These are phyloP conservation scores for Aspergillus steynii DNA, from an alignment of 495 filamentous ascomycete genomes.

Conservation along the genomic window DNA sequence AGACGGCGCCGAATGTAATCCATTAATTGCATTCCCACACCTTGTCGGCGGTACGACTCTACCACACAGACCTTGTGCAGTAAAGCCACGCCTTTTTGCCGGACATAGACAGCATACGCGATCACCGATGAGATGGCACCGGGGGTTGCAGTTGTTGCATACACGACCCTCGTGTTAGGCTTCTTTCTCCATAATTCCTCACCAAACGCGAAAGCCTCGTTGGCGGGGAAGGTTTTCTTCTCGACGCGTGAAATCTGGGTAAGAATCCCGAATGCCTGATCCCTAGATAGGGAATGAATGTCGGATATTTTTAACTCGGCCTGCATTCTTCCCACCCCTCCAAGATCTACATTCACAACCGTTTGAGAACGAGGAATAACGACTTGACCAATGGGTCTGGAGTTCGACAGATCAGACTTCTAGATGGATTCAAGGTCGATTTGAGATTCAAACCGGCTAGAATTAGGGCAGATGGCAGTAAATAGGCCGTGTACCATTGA, in stretches of 20 bases:
- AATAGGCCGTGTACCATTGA: no score
- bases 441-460: neutral
- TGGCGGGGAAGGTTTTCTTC: conserved; percentile 58
- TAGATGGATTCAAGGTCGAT: neutral
- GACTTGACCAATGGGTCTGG: neutral
- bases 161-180: conserved; percentile 54
- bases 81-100: conserved; percentile 50
- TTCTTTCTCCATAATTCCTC: conserved; percentile 54
- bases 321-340: conserved; percentile 39
- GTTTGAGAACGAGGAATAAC: conserved; percentile 3
- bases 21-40: conserved; percentile 54
- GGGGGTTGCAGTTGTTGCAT: conserved; percentile 34
- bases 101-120: conserved; percentile 57
- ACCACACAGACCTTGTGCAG: conserved; percentile 63
- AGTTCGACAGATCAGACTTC: neutral
- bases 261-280: conserved; percentile 42
- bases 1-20: conserved; percentile 47
- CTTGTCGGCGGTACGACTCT: conserved; percentile 51
- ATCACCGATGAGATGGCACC: conserved; percentile 27
- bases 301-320: conserved; percentile 36
- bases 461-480: no score
- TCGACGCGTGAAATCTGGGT: conserved; percentile 50
- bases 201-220: conserved; percentile 55
- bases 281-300: conserved; percentile 44
- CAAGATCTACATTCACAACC: conserved; percentile 20